These are phyloP conservation scores for Bremia lactucae DNA, from an alignment of 352 stramenopile species.

Conservation along the genomic window DNA sequence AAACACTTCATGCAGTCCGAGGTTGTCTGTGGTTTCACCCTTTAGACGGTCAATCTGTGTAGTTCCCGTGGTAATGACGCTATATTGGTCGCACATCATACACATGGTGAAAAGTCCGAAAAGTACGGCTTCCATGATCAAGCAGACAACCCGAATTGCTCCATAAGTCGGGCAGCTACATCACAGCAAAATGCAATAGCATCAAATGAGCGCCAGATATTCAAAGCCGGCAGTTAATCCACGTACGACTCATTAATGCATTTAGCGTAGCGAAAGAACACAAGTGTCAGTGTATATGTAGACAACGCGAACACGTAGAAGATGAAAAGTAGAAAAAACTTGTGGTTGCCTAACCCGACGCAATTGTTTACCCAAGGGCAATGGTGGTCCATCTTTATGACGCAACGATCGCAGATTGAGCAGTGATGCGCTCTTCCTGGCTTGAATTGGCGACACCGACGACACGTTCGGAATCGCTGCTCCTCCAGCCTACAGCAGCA, in stretches of 20 bases:
- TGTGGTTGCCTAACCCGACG: slow-evolving; percentile 98
- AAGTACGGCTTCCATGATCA: slow-evolving; percentile 85
- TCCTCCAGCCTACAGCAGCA: slow-evolving; percentile 53
- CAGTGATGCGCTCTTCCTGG: slow-evolving; percentile 93
- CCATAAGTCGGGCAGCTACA: slow-evolving; percentile 58
- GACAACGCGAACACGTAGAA: slow-evolving; percentile 93
- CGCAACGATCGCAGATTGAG: slow-evolving; percentile 91
- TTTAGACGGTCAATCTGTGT: slow-evolving; percentile 97
- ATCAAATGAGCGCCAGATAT: background rate
- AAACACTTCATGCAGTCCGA: slow-evolving; percentile 80
- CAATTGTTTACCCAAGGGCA: slow-evolving; percentile 99
- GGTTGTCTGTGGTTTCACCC: slow-evolving; percentile 62
- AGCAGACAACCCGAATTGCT: slow-evolving; percentile 68
- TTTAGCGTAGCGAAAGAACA: slow-evolving; percentile 84
- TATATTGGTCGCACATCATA: slow-evolving; percentile 98
- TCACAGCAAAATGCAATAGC: slow-evolving; percentile 3
- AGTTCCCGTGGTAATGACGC: slow-evolving; percentile 90
- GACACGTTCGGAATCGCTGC: slow-evolving; percentile 76
- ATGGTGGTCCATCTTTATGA: slow-evolving; percentile 99
- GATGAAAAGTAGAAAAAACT: slow-evolving; percentile 88
- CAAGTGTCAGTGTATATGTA: slow-evolving; percentile 88
- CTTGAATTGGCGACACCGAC: slow-evolving; percentile 94
- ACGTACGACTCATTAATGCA: slow-evolving; percentile 79
- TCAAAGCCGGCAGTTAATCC: background rate
- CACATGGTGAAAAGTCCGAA: slow-evolving; percentile 98